A percentile compares a stretch with the other conserved stretches of the same genome.
These are phyloP conservation scores for Aristolochia contorta DNA, from an alignment of 164 flowering plant species.

Conservation along the genomic window DNA sequence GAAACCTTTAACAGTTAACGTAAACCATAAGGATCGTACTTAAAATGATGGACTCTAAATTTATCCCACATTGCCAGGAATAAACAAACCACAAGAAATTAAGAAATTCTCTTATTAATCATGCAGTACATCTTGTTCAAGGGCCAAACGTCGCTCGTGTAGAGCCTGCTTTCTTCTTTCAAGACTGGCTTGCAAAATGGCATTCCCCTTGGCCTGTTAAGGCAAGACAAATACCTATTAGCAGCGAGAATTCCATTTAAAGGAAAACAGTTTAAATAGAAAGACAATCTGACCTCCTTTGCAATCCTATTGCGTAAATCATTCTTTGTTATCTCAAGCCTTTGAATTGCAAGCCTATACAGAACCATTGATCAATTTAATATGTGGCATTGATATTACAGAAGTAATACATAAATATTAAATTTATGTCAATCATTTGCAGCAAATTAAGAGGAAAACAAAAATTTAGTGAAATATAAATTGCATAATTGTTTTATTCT, in stretches of 20 bases:
- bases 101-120: not conserved
- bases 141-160: slow-evolving; percentile 96
- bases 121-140: slow-evolving; percentile 89
- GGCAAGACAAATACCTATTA: slow-evolving; percentile 11
- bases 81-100: not conserved
- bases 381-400: not conserved
- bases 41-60: not conserved
- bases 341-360: slow-evolving; percentile 88
- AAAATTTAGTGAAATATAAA: not conserved
- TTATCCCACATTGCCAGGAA: not conserved
- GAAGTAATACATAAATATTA: not conserved
- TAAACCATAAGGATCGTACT: no score
- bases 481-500: not conserved
- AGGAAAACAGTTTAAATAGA: slow-evolving; percentile 4
- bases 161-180: slow-evolving; percentile 98
- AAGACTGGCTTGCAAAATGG: slow-evolving; percentile 92
- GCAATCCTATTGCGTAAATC: slow-evolving; percentile 91
- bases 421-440: not conserved
- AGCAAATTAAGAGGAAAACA: no score
- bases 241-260: not conserved
- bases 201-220: slow-evolving; percentile 92
- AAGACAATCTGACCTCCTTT: slow-evolving; percentile 57
- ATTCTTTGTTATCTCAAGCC: slow-evolving; percentile 88
- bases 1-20: slow-evolving; percentile 43
- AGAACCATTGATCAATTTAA: slow-evolving; percentile 10